Evolutionary conservation across 228 moss, liverwort and hornwort species (phyloP).

Genomic region (Sphagnum magellanicum): DNA sequence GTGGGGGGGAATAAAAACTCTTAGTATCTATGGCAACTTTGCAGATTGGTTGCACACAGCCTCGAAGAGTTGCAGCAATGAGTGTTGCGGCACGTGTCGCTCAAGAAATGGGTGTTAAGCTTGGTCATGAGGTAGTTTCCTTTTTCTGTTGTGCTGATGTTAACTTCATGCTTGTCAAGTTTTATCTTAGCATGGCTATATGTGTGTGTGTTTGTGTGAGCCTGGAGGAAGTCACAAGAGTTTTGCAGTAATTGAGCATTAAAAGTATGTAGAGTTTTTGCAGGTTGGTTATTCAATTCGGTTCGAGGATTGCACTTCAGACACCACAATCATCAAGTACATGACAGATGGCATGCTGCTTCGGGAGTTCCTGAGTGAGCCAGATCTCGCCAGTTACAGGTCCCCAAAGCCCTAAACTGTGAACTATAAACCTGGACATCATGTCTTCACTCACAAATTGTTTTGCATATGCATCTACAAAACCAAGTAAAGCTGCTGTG

Average conservation of each 20-base stretch:
- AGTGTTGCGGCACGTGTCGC: slow-evolving; percentile 97
- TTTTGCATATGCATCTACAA: too few relatives aligned
- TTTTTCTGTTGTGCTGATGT: neutral
- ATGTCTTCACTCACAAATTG: too few relatives aligned
- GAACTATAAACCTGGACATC: too few relatives aligned
- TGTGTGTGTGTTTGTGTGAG: too few relatives aligned
- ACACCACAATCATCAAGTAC: slow-evolving; percentile 81
- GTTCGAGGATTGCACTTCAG: slow-evolving; percentile 97
- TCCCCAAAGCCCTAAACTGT: neutral
- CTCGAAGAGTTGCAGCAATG: slow-evolving; percentile 98
- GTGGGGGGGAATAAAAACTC: too few relatives aligned
- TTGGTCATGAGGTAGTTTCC: slow-evolving; percentile 75
- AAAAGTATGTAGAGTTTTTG: slow-evolving; percentile 12
- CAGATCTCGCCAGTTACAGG: slow-evolving; percentile 94
- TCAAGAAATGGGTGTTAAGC: slow-evolving; percentile 96
- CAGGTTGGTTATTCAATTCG: slow-evolving; percentile 97
- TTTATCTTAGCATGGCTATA: too few relatives aligned
- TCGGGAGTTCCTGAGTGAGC: slow-evolving; percentile 89
- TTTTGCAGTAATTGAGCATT: neutral
- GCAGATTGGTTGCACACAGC: slow-evolving; percentile 95
- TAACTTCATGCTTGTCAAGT: neutral
- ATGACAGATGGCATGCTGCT: slow-evolving; percentile 99
- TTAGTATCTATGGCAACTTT: slow-evolving; percentile 1
- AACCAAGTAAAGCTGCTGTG: neutral
- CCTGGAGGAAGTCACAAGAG: too few relatives aligned